A percentile compares a stretch with the other conserved stretches of the same genome.
Conservation (phyloP, 345 rosid species). For the Lepidium africanum region DNA sequence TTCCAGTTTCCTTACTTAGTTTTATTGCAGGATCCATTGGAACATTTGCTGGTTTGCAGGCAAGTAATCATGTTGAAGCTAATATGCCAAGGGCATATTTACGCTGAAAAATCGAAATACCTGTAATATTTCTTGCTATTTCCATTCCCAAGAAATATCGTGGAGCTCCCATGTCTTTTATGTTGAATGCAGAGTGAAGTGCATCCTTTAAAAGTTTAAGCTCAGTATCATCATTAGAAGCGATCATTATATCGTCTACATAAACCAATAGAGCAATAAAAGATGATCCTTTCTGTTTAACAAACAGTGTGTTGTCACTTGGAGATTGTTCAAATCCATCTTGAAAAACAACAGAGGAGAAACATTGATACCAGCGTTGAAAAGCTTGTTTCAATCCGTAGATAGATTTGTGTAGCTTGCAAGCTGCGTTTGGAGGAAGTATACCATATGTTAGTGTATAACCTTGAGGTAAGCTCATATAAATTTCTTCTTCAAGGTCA, state of each 20-base stretch:
- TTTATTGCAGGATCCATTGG: neutral
- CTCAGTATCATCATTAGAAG: accelerated
- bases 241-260: neutral
- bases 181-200: accelerated
- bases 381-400: neutral
- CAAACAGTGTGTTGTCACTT: neutral
- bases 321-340: neutral
- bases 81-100: neutral
- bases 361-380: neutral
- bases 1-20: neutral
- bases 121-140: accelerated
- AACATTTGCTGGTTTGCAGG: neutral
- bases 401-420: accelerated
- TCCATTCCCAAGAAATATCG: neutral
- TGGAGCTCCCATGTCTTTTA: neutral
- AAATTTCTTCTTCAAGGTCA: too few relatives aligned
- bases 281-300: neutral
- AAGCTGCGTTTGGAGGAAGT: neutral
- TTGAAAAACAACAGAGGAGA: too few relatives aligned
- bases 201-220: accelerated
- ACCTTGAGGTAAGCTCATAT: too few relatives aligned
- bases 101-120: accelerated
- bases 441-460: too few relatives aligned
- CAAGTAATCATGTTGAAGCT: accelerated
- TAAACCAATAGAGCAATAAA: accelerated